Evolutionary conservation across 345 rosid species (phyloP), one percentile per base, ranked within the genome.

Genomic region (Eucalyptus tenuipes): DNA sequence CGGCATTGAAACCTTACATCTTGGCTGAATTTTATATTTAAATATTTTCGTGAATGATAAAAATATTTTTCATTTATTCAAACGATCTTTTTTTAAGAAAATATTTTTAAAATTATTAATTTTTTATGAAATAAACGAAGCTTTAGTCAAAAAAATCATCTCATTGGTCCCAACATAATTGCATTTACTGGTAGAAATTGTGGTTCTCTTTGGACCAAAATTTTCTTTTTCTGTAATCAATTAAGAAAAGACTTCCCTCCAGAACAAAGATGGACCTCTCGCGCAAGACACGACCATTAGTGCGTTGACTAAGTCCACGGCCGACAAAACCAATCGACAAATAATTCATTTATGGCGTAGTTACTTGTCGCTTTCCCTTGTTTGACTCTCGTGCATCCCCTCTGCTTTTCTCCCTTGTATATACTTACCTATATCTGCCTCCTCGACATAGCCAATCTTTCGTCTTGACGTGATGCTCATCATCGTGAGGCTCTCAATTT

Each of bases 121-220:
- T 55, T 55, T 9, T 55, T 0, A 4, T 24, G 3, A 24, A 55
- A 55, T 55, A 55, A 55, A 55, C 0, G 1, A 24, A 55, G 6
- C 13, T 24, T 55, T 8, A 24, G 27, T 24, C 22, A 3, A 24
- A 55, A 55, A 55, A 55, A 9, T 55, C 27, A 55, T 55, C 12
- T 12, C 80, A 68, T 33, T 9, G 24, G 44, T 68, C 80, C 11
- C 40, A 4, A 4, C 40, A 66, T 31, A n/a, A 66, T 31, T 66
- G 40, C 79, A 15, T 15, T n/a, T n/a, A 68, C 80, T 68, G 4
- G 80, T 33, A 9, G 44, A 68, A 68, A 16, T 68, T 17, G 44
- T 8, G 44, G 80, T 33, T 68, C 24, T 68, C 80, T 17, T 33
- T 31, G 42, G 42, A 31, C 44, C 24, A 17, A 33, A 31, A 8